Percentiles rank a stretch among this genome's conserved stretches.
phyloP scores from a whole-genome alignment of 306 rosid genomes.

The Vicia sativa region DNA sequence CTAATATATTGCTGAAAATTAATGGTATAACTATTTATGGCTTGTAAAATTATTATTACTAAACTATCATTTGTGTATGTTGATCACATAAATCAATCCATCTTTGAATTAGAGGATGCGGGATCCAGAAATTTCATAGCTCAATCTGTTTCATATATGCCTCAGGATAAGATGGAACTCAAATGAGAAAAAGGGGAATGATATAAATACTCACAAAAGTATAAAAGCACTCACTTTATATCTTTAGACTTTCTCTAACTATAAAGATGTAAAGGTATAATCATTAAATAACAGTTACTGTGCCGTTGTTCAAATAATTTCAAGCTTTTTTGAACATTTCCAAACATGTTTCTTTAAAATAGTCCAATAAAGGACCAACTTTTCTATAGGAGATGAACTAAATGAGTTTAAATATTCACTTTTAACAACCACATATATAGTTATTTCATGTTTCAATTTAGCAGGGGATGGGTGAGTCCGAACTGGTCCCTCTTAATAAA shows the following conservation, averaged over 20 bases:
- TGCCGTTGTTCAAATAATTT: not conserved
- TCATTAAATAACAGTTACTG: not conserved
- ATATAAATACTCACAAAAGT: not conserved
- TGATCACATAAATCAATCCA: not conserved
- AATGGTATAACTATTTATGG: no score
- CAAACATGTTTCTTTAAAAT: slow-evolving; percentile 9
- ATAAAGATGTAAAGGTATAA: not conserved
- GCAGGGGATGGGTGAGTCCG: not conserved
- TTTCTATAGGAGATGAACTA: not conserved
- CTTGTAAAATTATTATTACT: no score
- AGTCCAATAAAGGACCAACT: not conserved
- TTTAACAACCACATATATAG: not conserved
- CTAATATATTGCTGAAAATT: no score
- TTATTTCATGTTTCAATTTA: not conserved
- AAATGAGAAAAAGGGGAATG: no score
- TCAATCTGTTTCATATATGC: not conserved
- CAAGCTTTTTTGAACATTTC: not conserved
- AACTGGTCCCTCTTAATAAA: not conserved
- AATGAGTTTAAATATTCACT: not conserved
- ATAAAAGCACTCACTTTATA: not conserved
- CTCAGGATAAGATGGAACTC: not conserved
- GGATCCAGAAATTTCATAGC: no score
- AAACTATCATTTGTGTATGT: no score
- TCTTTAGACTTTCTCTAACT: not conserved
- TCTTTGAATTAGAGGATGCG: not conserved